Evolutionary conservation across 2,329 filamentous ascomycete genomes (phyloP).

Genomic region (Xylariaceae sp.): DNA sequence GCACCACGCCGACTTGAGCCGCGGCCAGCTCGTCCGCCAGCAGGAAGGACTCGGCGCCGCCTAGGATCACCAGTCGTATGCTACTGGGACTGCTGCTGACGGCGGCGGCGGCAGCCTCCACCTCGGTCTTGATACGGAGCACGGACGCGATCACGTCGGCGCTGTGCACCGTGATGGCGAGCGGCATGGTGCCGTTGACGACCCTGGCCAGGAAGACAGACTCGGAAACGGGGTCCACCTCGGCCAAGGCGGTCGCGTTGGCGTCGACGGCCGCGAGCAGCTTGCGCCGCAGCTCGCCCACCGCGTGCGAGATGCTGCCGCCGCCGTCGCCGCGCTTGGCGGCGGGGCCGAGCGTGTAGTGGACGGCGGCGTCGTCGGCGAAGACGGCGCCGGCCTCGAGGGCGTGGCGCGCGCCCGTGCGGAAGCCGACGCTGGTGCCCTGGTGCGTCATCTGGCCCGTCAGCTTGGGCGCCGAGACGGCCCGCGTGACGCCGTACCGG

Average conservation of each 20-base stretch:
- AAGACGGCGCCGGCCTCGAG: conserved; percentile 45
- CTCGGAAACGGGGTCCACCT: conserved; percentile 37
- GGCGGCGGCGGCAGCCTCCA: conserved; percentile 36
- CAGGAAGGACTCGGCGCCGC: conserved; percentile 56
- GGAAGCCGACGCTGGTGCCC: conserved; percentile 53
- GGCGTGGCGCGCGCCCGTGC: conserved; percentile 39
- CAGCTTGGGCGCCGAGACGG: conserved; percentile 48
- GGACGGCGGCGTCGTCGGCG: conserved; percentile 44
- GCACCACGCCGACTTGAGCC: conserved; percentile 50
- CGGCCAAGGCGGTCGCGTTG: conserved; percentile 24
- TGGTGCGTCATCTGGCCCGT: conserved; percentile 35
- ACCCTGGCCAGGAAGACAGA: conserved; percentile 45
- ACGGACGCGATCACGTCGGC: conserved; percentile 55
- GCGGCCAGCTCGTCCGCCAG: conserved; percentile 50
- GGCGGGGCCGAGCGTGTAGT: conserved; percentile 47
- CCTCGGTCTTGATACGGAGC: conserved; percentile 48
- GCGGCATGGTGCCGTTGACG: conserved; percentile 42
- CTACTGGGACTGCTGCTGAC: conserved; percentile 2
- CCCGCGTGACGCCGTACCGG: conserved; percentile 50
- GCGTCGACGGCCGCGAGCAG: conserved; percentile 32
- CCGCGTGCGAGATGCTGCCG: conserved; percentile 40
- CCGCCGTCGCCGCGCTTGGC: conserved; percentile 35
- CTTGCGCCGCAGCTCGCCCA: background rate
- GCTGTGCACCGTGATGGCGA: conserved; percentile 53
- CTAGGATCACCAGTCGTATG: conserved; percentile 50